phyloP scores from a whole-genome alignment of 352 stramenopile species.

The Phytophthora idaei region DNA sequence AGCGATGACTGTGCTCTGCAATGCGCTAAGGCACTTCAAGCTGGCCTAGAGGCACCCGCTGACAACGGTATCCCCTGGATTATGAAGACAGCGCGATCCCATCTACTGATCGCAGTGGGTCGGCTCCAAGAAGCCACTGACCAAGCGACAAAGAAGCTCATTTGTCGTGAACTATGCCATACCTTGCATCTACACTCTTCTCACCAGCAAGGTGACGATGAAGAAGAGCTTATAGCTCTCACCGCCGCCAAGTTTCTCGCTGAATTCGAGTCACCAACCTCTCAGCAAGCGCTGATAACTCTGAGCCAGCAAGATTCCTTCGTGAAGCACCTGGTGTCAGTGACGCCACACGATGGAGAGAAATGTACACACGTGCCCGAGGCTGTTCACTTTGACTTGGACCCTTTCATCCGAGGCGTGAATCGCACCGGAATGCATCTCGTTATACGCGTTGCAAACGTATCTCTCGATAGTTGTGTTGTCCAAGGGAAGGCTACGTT shows the following conservation, averaged over 20 bases:
- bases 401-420: conserved; percentile 30
- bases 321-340: conserved; percentile 18
- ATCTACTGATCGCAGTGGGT: conserved; percentile 21
- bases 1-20: conserved; percentile 5
- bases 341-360: conserved; percentile 22
- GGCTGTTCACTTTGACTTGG: conserved; percentile 28
- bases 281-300: conserved; percentile 17
- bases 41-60: conserved; percentile 4
- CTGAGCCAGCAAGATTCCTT: conserved; percentile 27
- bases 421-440: conserved; percentile 27
- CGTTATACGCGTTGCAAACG: conserved; percentile 33
- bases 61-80: conserved; percentile 14
- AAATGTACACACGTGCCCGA: conserved; percentile 19
- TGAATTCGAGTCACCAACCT: conserved; percentile 24
- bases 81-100: conserved; percentile 17
- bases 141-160: conserved; percentile 24
- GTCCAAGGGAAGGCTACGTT: conserved; percentile 36
- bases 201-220: conserved; percentile 5
- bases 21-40: conserved; percentile 13
- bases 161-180: conserved; percentile 26
- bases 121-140: conserved; percentile 19
- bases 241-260: conserved; percentile 4
- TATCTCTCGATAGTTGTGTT: conserved; percentile 24
- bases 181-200: conserved; percentile 9
- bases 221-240: not conserved